A percentile compares a stretch with the other conserved stretches of the same genome.
These are phyloP conservation scores for Nakaseomyces delphensis DNA, from an alignment of 1,139 yeast genomes.

Conservation along the genomic window DNA sequence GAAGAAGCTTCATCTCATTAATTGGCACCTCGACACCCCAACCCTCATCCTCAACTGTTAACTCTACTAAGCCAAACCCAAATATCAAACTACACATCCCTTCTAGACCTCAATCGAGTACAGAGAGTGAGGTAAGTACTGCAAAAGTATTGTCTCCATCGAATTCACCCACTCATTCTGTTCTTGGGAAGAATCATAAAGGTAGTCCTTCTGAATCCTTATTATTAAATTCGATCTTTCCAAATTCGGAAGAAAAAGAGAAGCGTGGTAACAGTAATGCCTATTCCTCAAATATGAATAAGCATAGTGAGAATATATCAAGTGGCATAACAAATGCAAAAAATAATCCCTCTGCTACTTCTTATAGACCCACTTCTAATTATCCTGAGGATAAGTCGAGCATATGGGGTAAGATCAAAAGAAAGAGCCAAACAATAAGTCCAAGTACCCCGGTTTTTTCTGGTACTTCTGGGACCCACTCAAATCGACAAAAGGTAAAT, in stretches of 20 bases:
- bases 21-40: slow-evolving; percentile 28
- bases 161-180: slow-evolving; percentile 31
- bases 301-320: not conserved
- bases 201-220: slow-evolving; percentile 51
- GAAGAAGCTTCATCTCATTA: slow-evolving; percentile 31
- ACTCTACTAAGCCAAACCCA: slow-evolving; percentile 13
- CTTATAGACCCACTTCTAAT: slow-evolving; percentile 11
- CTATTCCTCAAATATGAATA: not conserved
- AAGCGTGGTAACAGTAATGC: slow-evolving; percentile 5
- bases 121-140: slow-evolving; percentile 34
- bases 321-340: not conserved
- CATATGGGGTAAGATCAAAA: slow-evolving; percentile 27
- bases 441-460: slow-evolving; percentile 2
- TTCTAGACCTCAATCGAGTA: slow-evolving; percentile 46
- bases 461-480: not conserved
- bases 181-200: slow-evolving; percentile 53
- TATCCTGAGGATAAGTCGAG: slow-evolving; percentile 22
- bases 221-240: slow-evolving; percentile 32
- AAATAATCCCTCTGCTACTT: slow-evolving; percentile 6
- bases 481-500: not conserved
- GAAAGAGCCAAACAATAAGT: slow-evolving; percentile 20
- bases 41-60: slow-evolving; percentile 8
- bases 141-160: slow-evolving; percentile 39
- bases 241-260: slow-evolving; percentile 9
- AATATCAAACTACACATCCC: slow-evolving; percentile 31